Base-by-base conservation (phyloP, 192 early-diverging fungal species). In the Entomortierella chlamydospora region DNA sequence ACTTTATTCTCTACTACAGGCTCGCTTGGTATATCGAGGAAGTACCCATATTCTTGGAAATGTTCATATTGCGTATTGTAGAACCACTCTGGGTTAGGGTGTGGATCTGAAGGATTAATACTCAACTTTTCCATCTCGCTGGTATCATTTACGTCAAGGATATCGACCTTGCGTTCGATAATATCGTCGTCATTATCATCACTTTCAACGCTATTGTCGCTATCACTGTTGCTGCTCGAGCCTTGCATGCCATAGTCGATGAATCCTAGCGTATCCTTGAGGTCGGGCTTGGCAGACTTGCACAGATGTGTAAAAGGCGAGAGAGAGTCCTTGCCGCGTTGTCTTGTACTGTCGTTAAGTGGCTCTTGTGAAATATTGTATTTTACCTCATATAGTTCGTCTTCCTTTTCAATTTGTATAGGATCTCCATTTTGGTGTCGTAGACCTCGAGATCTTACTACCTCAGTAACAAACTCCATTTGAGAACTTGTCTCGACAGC, bases 81-180 rank as follows among this genome's bases (percentile, higher is more conserved):
- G 37, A 65, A 73, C 0, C 62, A 34, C 62, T 65, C 47, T n/a
- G 71, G 49, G n/a, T 64, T 33, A 10, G 71, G 62, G 34, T 73
- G 71, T 4, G 43, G 53, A 12, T 64, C 63, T 3, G 22, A 26
- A 0, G 71, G 71, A 34, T 73, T 49, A 20, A 60, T 45, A 4
- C 71, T 62, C 31, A 47, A 31, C 4, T 49, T 63, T 7, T 41
- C 34, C 71, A 73, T 59, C 2, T 62, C 71, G 9, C 55, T 51
- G 31, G 53, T 47, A 29, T 73, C 63, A 28, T 73, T 73, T 28
- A 73, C 71, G 25, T 73, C 71, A 0, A 73, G 57, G n/a, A 60
- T 51, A n/a, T 45, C 28, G 23, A 2, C 34, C 7, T 43, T 39
- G n/a, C n/a, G n/a, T n/a, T n/a, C n/a, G n/a, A n/a, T n/a, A n/a